Conservation (phyloP, 768 basidiomycete species). For the Inosperma sp. region DNA sequence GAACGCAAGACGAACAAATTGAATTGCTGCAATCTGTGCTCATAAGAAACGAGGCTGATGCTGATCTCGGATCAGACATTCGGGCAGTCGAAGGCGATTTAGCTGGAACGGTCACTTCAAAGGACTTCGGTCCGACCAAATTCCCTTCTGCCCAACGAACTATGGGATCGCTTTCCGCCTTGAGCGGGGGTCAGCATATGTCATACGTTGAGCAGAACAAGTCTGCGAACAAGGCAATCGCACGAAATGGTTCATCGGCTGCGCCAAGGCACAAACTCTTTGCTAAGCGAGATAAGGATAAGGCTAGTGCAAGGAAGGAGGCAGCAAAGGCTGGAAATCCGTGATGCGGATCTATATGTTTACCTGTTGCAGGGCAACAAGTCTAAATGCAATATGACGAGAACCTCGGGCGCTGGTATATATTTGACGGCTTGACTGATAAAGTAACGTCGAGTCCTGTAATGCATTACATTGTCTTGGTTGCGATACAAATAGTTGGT, state of each 20-base stretch:
- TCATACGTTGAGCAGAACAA: slow-evolving; percentile 91
- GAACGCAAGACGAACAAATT: slow-evolving; percentile 88
- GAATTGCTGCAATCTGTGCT: slow-evolving; percentile 93
- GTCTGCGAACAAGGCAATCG: slow-evolving; percentile 78
- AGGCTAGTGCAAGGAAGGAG: slow-evolving; percentile 50
- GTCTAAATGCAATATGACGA: too few species aligned
- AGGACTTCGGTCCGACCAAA: slow-evolving; percentile 76
- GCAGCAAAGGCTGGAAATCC: slow-evolving; percentile 14
- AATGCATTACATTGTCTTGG: too few species aligned
- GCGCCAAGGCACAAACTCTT: slow-evolving; percentile 73
- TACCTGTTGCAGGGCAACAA: too few species aligned
- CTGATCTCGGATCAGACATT: slow-evolving; percentile 82
- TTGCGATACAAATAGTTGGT: too few species aligned
- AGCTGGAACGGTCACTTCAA: slow-evolving; percentile 80
- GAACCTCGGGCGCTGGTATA: too few species aligned
- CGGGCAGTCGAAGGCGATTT: slow-evolving; percentile 80
- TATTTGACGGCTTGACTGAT: too few species aligned
- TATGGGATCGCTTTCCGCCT: slow-evolving; percentile 73
- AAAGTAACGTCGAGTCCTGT: too few species aligned
- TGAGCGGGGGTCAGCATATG: slow-evolving; percentile 90
- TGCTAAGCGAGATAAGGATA: slow-evolving; percentile 76
- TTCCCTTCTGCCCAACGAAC: slow-evolving; percentile 71
- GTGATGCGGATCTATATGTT: not conserved
- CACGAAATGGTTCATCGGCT: slow-evolving; percentile 37
- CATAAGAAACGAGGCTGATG: slow-evolving; percentile 84